A percentile compares a stretch with the other conserved stretches of the same genome.
phyloP scores from a whole-genome alignment of 129 eudicot genomes.

The Centella asiatica region DNA sequence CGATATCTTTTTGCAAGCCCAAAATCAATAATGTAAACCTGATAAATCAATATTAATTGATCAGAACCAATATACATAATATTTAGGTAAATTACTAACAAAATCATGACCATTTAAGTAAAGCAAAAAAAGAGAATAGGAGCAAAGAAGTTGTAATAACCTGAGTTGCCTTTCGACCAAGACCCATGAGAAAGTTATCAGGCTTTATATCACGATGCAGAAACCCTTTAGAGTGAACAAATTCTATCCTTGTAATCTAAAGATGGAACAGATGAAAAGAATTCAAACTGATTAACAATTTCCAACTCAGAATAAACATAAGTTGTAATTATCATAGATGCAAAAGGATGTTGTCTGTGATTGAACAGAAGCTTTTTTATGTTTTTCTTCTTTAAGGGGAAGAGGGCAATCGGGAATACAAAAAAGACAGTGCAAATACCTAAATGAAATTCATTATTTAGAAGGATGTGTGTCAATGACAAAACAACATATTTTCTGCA shows the following conservation, averaged over 20 bases:
- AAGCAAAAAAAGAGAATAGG: neutral
- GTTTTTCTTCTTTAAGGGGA: too few species aligned
- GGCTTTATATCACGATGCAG: conserved; percentile 96
- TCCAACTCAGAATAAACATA: neutral
- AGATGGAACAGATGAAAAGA: neutral
- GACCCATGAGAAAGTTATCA: conserved; percentile 98
- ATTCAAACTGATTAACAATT: neutral
- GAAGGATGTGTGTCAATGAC: neutral
- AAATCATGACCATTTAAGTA: neutral
- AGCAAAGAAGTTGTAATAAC: conserved; percentile 23
- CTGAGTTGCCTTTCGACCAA: conserved; percentile 98
- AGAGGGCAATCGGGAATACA: neutral
- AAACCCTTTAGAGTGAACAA: conserved; percentile 90
- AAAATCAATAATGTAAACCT: conserved; percentile 98
- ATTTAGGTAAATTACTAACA: neutral
- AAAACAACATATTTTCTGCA: neutral
- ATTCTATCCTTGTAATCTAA: conserved; percentile 92
- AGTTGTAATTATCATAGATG: neutral
- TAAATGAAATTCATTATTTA: too few species aligned
- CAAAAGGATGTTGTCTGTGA: too few species aligned
- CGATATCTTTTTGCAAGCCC: conserved; percentile 99
- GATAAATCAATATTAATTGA: conserved; percentile 11
- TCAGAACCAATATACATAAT: neutral
- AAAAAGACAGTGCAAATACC: too few species aligned
- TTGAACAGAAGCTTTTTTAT: neutral